Evolutionary conservation across 2,329 filamentous ascomycete genomes (phyloP).

Genomic region (Clonostachys chloroleuca): DNA sequence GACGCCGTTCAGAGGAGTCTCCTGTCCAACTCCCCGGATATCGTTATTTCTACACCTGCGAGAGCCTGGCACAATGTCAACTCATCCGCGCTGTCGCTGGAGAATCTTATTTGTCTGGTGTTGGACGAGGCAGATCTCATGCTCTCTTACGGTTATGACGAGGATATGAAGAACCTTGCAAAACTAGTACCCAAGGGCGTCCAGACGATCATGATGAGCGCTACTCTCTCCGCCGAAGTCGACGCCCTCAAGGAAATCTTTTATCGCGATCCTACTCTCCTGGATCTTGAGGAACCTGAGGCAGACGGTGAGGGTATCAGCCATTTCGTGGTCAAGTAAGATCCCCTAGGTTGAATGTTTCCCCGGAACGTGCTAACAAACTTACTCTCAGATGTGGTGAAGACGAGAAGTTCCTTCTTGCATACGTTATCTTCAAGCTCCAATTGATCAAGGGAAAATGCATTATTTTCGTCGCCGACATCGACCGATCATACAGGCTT

Average conservation of each 20-base stretch:
- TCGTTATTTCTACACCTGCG: constrained; percentile 89
- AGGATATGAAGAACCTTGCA: constrained; percentile 78
- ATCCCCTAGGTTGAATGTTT: background rate
- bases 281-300: constrained; percentile 82
- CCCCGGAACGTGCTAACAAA: constrained; percentile 7
- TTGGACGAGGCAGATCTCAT: constrained; percentile 95
- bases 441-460: constrained; percentile 92
- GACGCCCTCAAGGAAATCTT: constrained; percentile 82
- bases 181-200: constrained; percentile 77
- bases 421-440: constrained; percentile 93
- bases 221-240: constrained; percentile 84
- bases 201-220: constrained; percentile 91
- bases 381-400: constrained; percentile 65
- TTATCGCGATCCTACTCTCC: constrained; percentile 66
- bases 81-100: constrained; percentile 57
- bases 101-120: constrained; percentile 71
- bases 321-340: constrained; percentile 80
- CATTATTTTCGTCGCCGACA: constrained; percentile 68
- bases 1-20: constrained; percentile 85
- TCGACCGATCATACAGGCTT: constrained; percentile 83
- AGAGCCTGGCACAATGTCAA: constrained; percentile 75
- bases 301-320: constrained; percentile 72
- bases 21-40: constrained; percentile 79
- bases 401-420: constrained; percentile 92
- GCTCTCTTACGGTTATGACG: constrained; percentile 88